phyloP scores from a whole-genome alignment of 495 filamentous ascomycete species.

The Xylaria venustula region DNA sequence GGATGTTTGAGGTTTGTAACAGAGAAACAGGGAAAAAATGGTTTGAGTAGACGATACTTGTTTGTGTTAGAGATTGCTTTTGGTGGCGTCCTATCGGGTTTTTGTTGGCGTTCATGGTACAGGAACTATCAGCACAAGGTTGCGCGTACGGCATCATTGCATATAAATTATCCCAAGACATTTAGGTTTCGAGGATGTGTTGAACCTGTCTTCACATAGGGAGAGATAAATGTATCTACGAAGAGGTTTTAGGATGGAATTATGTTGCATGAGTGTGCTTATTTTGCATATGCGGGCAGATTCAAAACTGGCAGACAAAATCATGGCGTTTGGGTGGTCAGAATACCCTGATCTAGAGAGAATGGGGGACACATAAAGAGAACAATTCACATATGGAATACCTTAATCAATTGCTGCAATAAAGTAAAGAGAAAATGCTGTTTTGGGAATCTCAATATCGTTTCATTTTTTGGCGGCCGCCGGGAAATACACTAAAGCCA shows the following conservation, averaged over 20 bases:
- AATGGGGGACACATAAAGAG: too few species aligned
- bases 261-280: neutral
- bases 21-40: neutral
- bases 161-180: neutral
- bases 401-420: too few species aligned
- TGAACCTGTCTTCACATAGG: neutral
- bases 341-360: too few species aligned
- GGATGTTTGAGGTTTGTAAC: neutral
- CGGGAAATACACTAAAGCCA: constrained; percentile 29
- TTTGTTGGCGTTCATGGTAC: constrained; percentile 13
- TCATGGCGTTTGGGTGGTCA: neutral
- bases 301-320: constrained; percentile 9
- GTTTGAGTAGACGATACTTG: neutral
- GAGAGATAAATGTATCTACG: constrained; percentile 11
- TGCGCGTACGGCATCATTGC: neutral
- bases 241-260: neutral
- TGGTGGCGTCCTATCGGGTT: neutral
- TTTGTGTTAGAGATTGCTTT: neutral
- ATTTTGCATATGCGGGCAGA: constrained; percentile 16
- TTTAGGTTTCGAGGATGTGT: constrained; percentile 4
- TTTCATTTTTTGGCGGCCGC: constrained; percentile 24
- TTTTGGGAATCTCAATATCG: constrained; percentile 30
- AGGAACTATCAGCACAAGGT: neutral
- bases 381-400: too few species aligned
- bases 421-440: too few species aligned